A percentile compares a stretch with the other conserved stretches of the same genome.
Conservation (phyloP, 2,329 filamentous ascomycete genomes). For the Exophiala bonariae region DNA sequence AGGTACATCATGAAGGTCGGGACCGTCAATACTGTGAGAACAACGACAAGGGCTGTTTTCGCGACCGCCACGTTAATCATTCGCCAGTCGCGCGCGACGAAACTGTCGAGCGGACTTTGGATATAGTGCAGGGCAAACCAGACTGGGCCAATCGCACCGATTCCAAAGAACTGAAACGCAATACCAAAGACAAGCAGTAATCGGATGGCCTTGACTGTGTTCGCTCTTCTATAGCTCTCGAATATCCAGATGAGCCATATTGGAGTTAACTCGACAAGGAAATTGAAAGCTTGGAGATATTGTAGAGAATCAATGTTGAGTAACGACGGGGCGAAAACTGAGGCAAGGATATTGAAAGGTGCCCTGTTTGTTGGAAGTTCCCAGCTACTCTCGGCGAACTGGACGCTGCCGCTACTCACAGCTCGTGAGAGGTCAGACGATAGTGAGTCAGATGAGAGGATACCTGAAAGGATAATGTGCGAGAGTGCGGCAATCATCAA, state of each 20-base stretch:
- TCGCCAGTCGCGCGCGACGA: slow-evolving; percentile 35
- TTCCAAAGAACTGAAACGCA: slow-evolving; percentile 30
- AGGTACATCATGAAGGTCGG: slow-evolving; percentile 29
- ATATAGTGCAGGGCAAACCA: slow-evolving; percentile 42
- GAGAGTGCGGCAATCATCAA: slow-evolving; percentile 2
- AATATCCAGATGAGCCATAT: slow-evolving; percentile 33
- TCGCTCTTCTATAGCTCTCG: slow-evolving; percentile 31
- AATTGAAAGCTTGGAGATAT: slow-evolving; percentile 26
- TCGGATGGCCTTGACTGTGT: slow-evolving; percentile 29
- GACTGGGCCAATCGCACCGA: slow-evolving; percentile 35
- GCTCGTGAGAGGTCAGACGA: neutral
- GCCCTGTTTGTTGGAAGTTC: slow-evolving; percentile 3
- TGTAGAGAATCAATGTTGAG: slow-evolving; percentile 6
- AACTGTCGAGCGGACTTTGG: slow-evolving; percentile 34
- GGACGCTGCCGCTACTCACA: neutral
- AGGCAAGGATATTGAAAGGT: slow-evolving; percentile 4
- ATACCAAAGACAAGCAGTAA: slow-evolving; percentile 28
- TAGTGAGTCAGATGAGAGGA: neutral
- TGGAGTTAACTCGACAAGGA: slow-evolving; percentile 30
- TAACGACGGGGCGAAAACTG: slow-evolving; percentile 5
- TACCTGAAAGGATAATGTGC: slow-evolving; percentile 1
- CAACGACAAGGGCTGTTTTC: slow-evolving; percentile 3
- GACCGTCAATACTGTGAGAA: slow-evolving; percentile 23
- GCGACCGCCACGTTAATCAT: slow-evolving; percentile 28
- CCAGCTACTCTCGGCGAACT: neutral